Conservation (phyloP, 2,329 filamentous ascomycete genomes). For the Alternaria brassicicola region DNA sequence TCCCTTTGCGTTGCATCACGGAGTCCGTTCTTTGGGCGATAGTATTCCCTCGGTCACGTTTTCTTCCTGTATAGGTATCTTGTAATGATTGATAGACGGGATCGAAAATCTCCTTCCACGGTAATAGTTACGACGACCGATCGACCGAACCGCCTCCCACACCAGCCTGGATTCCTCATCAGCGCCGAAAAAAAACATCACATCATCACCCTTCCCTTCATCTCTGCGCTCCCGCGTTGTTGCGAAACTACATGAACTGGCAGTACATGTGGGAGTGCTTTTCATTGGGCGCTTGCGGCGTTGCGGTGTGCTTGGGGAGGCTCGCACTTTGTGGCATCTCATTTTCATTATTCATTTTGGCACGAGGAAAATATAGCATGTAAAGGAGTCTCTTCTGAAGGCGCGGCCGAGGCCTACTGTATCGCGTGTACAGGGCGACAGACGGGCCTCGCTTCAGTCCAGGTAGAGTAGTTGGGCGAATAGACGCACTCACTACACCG, state of each 20-base stretch:
- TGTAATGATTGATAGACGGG: conserved; percentile 51
- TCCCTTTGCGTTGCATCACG: conserved; percentile 42
- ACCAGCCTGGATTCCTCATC: conserved; percentile 37
- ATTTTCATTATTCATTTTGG: conserved; percentile 34
- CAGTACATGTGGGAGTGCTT: conserved; percentile 30
- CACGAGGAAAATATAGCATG: conserved; percentile 39
- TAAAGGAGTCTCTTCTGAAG: conserved; percentile 33
- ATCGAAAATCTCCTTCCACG: conserved; percentile 44
- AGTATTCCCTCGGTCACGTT: conserved; percentile 36
- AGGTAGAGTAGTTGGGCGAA: conserved; percentile 32
- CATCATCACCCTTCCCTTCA: conserved; percentile 31
- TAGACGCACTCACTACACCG: conserved; percentile 26
- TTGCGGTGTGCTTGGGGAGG: conserved; percentile 27
- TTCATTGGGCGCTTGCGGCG: conserved; percentile 36
- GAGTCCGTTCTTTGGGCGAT: conserved; percentile 45
- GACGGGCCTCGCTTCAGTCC: conserved; percentile 20
- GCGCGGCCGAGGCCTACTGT: conserved; percentile 12
- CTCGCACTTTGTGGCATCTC: conserved; percentile 32
- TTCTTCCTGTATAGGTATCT: conserved; percentile 50
- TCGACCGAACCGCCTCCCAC: conserved; percentile 27
- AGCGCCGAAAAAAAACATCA: conserved; percentile 18
- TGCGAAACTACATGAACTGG: conserved; percentile 25
- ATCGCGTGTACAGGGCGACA: conserved; percentile 21
- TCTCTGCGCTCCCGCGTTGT: conserved; percentile 27
- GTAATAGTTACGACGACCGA: conserved; percentile 45